phyloP scores from a whole-genome alignment of 768 basidiomycete genomes.

The Panus rudis region DNA sequence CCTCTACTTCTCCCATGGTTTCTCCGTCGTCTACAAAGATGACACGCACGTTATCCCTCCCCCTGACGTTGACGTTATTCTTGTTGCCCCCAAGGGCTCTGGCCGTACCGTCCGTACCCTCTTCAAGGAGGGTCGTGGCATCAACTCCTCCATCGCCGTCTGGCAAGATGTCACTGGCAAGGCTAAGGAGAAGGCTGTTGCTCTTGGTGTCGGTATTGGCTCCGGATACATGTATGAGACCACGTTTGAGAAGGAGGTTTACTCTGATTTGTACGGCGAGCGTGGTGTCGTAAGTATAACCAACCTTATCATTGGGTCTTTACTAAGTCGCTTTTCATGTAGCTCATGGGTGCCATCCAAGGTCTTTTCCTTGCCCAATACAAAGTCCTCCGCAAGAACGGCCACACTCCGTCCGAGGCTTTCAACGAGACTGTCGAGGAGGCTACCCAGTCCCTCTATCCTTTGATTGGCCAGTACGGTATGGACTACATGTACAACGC shows the following conservation, averaged over 20 bases:
- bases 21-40: conserved; percentile 97
- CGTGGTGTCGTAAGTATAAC: conserved; percentile 85
- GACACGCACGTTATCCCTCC: conserved; percentile 94
- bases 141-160: conserved; percentile 92
- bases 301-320: neutral
- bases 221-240: conserved; percentile 99
- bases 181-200: conserved; percentile 94
- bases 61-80: conserved; percentile 93
- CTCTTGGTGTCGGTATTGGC: conserved; percentile 89
- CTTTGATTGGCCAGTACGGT: conserved; percentile 91
- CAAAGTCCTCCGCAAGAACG: conserved; percentile 93
- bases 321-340: conserved; percentile 7
- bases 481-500: conserved; percentile 99
- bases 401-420: conserved; percentile 95
- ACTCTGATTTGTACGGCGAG: conserved; percentile 98
- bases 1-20: conserved; percentile 99
- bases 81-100: conserved; percentile 98
- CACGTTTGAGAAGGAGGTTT: conserved; percentile 99
- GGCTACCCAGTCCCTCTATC: conserved; percentile 98
- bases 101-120: conserved; percentile 98
- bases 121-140: conserved; percentile 99
- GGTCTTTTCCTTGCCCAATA: conserved; percentile 99
- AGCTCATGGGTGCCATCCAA: conserved; percentile 99
- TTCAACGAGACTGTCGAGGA: conserved; percentile 99
- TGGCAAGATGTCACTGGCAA: conserved; percentile 98